Base-by-base conservation (phyloP, 805 yeast species). In the Torulaspora delbrueckii region DNA sequence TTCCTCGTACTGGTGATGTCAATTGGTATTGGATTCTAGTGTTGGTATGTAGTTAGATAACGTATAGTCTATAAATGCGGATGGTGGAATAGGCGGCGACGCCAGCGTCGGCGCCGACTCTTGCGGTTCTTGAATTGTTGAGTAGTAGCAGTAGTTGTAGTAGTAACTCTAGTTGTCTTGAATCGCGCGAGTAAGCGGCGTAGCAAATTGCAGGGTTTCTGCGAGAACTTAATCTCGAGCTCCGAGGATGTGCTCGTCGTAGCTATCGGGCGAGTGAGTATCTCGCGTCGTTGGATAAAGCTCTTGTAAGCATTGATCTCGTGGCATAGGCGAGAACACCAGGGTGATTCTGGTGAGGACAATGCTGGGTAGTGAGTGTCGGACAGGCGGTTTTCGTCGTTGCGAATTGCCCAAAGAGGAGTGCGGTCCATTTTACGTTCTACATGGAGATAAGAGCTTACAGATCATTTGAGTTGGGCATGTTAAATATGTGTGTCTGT, bases 311-410 rank as follows among this genome's bases (percentile, higher is more conserved):
- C 43, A 30, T 32, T 24, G 23, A 40, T 40, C 34, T 40, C 43
- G 43, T 14, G 37, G 18, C 34, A 14, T 8, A 40, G 37, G 16
- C 43, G 24, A 8, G 43, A 40, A 26, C 24, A n/a, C 37, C 42
- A 30, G 27, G 27, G 35, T 14, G 41, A 23, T 5, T 40, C 27
- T 10, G 41, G 39, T 19, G 45, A 42, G 19, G 27, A 13, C 26
- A 33, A 24, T 1, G 13, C 14, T 8, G 40, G 34, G 36, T 28
- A 36, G 37, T 32, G 43, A 3, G 28, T 22, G 36, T 40, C 44
- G 26, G 31, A 16, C 10, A 32, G 28, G 25, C 37, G 22, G 39
- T 45, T 40, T 42, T 45, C 48, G 13, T 45, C 44, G 37, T 27
- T 45, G 40, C n/a, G 45, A 38, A 32, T 37, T 24, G 34, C 40